phyloP scores from a whole-genome alignment of 306 rosid genomes.

The Trichosanthes cucumerina region DNA sequence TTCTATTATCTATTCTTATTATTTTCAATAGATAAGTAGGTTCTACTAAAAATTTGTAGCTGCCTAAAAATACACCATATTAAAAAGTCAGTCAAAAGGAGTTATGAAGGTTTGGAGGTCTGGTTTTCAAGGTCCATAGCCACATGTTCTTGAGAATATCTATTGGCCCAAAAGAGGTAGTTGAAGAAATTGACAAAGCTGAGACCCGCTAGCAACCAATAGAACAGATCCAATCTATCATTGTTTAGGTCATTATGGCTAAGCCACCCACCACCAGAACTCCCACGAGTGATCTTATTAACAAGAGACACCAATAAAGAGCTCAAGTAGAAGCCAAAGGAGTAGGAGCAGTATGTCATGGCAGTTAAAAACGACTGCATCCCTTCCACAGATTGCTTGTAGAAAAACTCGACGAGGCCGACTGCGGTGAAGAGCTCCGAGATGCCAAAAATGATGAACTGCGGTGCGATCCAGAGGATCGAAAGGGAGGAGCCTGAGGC shows the following conservation, averaged over 20 bases:
- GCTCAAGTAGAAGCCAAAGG: slow-evolving; percentile 54
- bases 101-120: slow-evolving; percentile 9
- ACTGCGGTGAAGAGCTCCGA: slow-evolving; percentile 55
- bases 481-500: slow-evolving; percentile 16
- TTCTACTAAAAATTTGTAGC: neutral
- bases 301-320: slow-evolving; percentile 45
- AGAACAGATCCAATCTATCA: slow-evolving; percentile 42
- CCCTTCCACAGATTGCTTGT: slow-evolving; percentile 42
- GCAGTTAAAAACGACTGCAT: slow-evolving; percentile 57
- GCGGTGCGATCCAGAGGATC: slow-evolving; percentile 53
- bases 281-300: slow-evolving; percentile 24
- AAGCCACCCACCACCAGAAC: slow-evolving; percentile 34
- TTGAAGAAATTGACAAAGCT: slow-evolving; percentile 45
- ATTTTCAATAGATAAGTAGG: neutral
- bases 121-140: slow-evolving; percentile 16
- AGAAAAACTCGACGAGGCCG: slow-evolving; percentile 53
- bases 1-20: no score
- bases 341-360: slow-evolving; percentile 53
- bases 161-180: slow-evolving; percentile 39
- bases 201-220: slow-evolving; percentile 48
- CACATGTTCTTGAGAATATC: slow-evolving; percentile 22
- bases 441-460: slow-evolving; percentile 42
- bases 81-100: neutral
- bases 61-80: neutral
- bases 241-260: slow-evolving; percentile 45